Evolutionary conservation across 192 early-diverging fungal species (phyloP), one percentile per base, ranked within the genome.

Genomic region (Linderina pennispora): DNA sequence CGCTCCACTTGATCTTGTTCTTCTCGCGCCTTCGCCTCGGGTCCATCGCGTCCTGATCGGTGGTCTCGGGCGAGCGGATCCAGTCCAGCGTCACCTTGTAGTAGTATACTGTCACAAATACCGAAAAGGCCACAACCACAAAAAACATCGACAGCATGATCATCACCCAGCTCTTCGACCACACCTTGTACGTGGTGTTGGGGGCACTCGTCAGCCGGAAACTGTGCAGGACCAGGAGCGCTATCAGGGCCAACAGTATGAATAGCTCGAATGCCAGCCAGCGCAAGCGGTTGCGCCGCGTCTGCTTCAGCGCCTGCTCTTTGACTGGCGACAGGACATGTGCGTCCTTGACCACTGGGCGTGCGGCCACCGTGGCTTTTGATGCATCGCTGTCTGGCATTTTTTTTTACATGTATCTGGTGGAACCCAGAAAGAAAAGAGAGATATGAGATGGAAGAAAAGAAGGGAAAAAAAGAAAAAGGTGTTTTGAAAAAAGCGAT

Each of bases 151-250:
- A 71, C 3, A 71, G 51, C 39, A 71, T 26, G 11, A 71, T 62
- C 60, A 71, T 54, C 23, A 63, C 60, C 67, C 67, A 71, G 45
- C 67, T 71, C 9, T 59, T 63, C 39, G 67, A 63, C 67, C 67
- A 71, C 40, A 20, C 49, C 48, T 51, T 55, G 28, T 71, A 71
- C 13, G 38, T 52, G 45, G 58, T 71, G 50, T 52, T 44, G 22
- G 23, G 13, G 15, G 34, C 50, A 41, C 59, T 40, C 23, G 36
- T 47, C 14, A 71, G 52, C 18, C 67, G 50, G 37, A 63, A 62
- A 48, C 67, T 71, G 48, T 63, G 48, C n/a, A 71, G 26, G 3
- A 71, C 41, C 18, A 71, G 52, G 31, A 71, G 40, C 14, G 60
- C 67, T 20, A 71, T 40, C 36, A 71, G 49, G 2, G 45, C 48